A percentile compares a stretch with the other conserved stretches of the same genome.
Evolutionary conservation across 768 basidiomycete species (phyloP).

Genomic region (Kwoniella heveanensis): DNA sequence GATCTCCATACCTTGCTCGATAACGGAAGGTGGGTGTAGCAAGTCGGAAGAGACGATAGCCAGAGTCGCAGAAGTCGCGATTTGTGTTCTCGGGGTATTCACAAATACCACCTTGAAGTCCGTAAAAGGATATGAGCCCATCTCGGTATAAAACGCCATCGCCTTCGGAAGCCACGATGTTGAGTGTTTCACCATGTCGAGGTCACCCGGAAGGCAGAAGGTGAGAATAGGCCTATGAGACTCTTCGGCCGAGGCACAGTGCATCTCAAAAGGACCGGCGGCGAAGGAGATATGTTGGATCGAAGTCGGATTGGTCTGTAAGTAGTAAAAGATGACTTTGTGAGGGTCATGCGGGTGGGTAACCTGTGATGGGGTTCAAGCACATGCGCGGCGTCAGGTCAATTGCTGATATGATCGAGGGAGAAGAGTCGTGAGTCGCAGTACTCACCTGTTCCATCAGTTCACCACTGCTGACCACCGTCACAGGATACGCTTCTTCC

Average conservation of each 20-base stretch:
- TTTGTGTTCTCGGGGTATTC: constrained; percentile 77
- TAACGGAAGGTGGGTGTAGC: constrained; percentile 80
- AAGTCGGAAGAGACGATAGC: constrained; percentile 78
- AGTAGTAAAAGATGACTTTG: constrained; percentile 92
- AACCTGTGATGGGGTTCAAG: constrained; percentile 61
- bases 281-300: constrained; percentile 97
- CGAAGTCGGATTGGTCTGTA: constrained; percentile 80
- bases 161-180: constrained; percentile 78
- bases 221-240: constrained; percentile 67
- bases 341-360: constrained; percentile 89
- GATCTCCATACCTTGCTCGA: constrained; percentile 91
- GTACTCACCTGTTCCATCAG: constrained; percentile 79
- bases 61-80: constrained; percentile 82
- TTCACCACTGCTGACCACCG: constrained; percentile 93
- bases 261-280: constrained; percentile 87
- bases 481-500: constrained; percentile 64
- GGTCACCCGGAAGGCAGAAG: constrained; percentile 89
- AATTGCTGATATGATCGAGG: no score
- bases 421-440: no score
- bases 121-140: constrained; percentile 88
- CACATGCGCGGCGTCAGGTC: no score
- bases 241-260: constrained; percentile 62
- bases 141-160: constrained; percentile 87
- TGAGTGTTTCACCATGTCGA: constrained; percentile 69
- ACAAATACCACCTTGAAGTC: constrained; percentile 95